These are phyloP conservation scores for Hippophae tibetana DNA, from an alignment of 306 rosid genomes.

Conservation along the genomic window DNA sequence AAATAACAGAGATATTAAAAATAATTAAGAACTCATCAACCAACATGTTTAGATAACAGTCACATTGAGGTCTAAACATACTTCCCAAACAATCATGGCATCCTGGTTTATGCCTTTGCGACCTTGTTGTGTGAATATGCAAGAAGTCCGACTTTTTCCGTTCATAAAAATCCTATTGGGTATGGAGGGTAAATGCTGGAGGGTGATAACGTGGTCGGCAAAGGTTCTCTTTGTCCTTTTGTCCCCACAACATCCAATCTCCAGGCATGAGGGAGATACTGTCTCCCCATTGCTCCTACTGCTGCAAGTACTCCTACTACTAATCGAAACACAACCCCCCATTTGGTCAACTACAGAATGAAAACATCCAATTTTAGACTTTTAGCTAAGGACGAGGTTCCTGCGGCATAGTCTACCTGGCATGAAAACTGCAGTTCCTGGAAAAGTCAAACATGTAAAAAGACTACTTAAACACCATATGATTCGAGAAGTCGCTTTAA, in stretches of 20 bases:
- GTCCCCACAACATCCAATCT: conserved; percentile 27
- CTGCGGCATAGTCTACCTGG: no score
- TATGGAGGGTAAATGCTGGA: conserved; percentile 54
- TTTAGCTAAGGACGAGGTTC: background rate
- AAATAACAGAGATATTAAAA: conserved; percentile 2
- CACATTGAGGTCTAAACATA: conserved; percentile 28
- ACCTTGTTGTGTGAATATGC: conserved; percentile 89
- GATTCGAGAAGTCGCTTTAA: conserved; percentile 32
- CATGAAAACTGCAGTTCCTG: background rate
- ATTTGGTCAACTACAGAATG: conserved; percentile 50
- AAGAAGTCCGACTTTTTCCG: conserved; percentile 73
- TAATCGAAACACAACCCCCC: conserved; percentile 89
- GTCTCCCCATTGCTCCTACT: conserved; percentile 71
- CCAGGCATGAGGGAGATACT: conserved; percentile 43
- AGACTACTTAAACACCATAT: conserved; percentile 26
- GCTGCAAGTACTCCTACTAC: conserved; percentile 67
- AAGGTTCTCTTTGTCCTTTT: conserved; percentile 66
- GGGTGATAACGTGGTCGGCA: conserved; percentile 53
- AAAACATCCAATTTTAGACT: conserved; percentile 27
- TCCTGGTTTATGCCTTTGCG: conserved; percentile 95
- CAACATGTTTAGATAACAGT: conserved; percentile 8
- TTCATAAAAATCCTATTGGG: conserved; percentile 68
- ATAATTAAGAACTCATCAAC: conserved; percentile 15
- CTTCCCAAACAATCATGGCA: conserved; percentile 99
- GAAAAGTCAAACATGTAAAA: conserved; percentile 29